Evolutionary conservation across 495 filamentous ascomycete genomes (phyloP).

Genomic region (Tuber calosporum): DNA sequence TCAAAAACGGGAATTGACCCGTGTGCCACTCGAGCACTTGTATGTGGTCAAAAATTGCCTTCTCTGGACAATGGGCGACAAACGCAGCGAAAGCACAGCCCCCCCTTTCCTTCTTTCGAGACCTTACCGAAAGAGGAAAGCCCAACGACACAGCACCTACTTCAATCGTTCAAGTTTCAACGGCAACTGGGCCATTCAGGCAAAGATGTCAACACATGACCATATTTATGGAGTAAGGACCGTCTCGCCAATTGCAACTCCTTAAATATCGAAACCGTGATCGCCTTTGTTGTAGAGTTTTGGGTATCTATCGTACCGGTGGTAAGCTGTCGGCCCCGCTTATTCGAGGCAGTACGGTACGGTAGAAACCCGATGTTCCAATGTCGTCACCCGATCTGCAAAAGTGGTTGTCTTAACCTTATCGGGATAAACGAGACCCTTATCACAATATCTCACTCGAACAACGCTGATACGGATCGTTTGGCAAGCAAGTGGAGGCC

Average conservation of each 20-base stretch:
- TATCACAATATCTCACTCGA: neutral
- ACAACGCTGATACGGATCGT: neutral
- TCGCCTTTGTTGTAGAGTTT: neutral
- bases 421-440: neutral
- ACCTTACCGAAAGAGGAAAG: too few species aligned
- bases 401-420: neutral
- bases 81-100: too few species aligned
- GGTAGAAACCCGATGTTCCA: constrained; percentile 8
- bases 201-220: neutral
- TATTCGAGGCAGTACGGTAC: too few species aligned
- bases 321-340: neutral
- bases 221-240: neutral
- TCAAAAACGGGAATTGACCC: too few species aligned
- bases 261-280: neutral
- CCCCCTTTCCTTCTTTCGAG: too few species aligned
- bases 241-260: neutral
- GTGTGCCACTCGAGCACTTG: too few species aligned
- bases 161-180: too few species aligned
- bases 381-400: constrained; percentile 19
- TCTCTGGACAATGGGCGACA: too few species aligned
- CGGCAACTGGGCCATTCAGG: neutral
- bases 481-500: too few species aligned
- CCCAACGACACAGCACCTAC: too few species aligned
- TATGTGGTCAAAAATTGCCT: too few species aligned
- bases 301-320: neutral